Conservation (phyloP, 1,139 yeast species). For the Debaryomyces coudertii region DNA sequence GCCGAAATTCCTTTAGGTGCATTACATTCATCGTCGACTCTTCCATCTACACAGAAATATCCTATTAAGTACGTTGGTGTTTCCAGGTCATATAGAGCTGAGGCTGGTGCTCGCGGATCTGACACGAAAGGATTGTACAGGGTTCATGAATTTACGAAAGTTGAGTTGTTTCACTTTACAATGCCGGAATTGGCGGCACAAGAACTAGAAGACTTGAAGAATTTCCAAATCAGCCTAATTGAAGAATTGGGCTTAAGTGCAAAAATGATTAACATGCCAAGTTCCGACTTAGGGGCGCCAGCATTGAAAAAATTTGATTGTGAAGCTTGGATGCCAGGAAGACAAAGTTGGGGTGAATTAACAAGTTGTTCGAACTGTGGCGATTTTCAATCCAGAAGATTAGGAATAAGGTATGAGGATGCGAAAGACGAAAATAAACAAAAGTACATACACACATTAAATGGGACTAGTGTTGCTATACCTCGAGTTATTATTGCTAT, state of each 20-base stretch:
- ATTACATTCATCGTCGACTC: conserved; percentile 38
- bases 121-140: conserved; percentile 92
- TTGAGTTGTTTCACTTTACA: conserved; percentile 87
- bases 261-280: conserved; percentile 85
- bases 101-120: conserved; percentile 95
- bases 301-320: conserved; percentile 91
- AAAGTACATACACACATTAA: conserved; percentile 75
- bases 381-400: conserved; percentile 86
- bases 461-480: conserved; percentile 95
- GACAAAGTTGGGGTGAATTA: conserved; percentile 91
- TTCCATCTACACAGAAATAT: conserved; percentile 28
- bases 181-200: conserved; percentile 44
- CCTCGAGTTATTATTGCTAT: conserved; percentile 90
- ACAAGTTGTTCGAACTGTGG: conserved; percentile 92
- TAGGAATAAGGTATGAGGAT: conserved; percentile 61
- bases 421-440: conserved; percentile 32
- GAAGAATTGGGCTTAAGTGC: conserved; percentile 75
- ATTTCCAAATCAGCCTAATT: conserved; percentile 68
- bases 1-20: conserved; percentile 97
- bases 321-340: conserved; percentile 99
- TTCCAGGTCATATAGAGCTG: conserved; percentile 89
- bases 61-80: conserved; percentile 77
- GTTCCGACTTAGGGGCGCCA: conserved; percentile 90
- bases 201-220: conserved; percentile 63
- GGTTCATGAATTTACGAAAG: conserved; percentile 97